phyloP scores from a whole-genome alignment of 768 basidiomycete genomes.

The Calocybe gangraenosa region DNA sequence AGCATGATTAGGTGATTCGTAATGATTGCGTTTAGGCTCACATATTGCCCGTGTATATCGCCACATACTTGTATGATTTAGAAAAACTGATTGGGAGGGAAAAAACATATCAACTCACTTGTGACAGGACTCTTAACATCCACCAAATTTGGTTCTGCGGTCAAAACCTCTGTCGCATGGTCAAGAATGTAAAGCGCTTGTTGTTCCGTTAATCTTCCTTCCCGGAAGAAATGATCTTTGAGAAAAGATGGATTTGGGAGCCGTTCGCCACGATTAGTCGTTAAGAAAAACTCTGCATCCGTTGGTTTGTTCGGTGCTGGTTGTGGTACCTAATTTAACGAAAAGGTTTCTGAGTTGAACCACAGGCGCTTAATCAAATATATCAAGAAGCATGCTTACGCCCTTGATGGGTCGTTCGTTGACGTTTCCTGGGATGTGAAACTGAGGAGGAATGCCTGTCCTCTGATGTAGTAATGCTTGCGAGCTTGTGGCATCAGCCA shows the following conservation, averaged over 20 bases:
- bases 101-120: slow-evolving; percentile 46
- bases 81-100: neutral
- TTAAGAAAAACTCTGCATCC: slow-evolving; percentile 68
- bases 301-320: slow-evolving; percentile 63
- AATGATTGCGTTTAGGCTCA: slow-evolving; percentile 25
- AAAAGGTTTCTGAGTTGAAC: neutral
- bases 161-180: slow-evolving; percentile 60
- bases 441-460: slow-evolving; percentile 14
- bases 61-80: slow-evolving; percentile 70
- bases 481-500: slow-evolving; percentile 5
- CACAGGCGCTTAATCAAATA: slow-evolving; percentile 8
- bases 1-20: neutral
- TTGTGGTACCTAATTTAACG: slow-evolving; percentile 53
- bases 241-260: slow-evolving; percentile 77
- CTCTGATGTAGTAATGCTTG: slow-evolving; percentile 5
- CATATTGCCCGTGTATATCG: slow-evolving; percentile 98
- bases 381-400: slow-evolving; percentile 9
- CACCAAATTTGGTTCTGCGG: slow-evolving; percentile 80
- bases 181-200: slow-evolving; percentile 84
- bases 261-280: slow-evolving; percentile 44
- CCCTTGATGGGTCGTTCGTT: slow-evolving; percentile 16
- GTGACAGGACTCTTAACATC: slow-evolving; percentile 87
- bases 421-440: slow-evolving; percentile 12
- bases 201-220: slow-evolving; percentile 77
- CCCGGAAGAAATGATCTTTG: slow-evolving; percentile 85